Evolutionary conservation across 371 early-diverging fungal species (phyloP), one percentile per base, ranked within the genome.

Genomic region (Mortierella sp.): DNA sequence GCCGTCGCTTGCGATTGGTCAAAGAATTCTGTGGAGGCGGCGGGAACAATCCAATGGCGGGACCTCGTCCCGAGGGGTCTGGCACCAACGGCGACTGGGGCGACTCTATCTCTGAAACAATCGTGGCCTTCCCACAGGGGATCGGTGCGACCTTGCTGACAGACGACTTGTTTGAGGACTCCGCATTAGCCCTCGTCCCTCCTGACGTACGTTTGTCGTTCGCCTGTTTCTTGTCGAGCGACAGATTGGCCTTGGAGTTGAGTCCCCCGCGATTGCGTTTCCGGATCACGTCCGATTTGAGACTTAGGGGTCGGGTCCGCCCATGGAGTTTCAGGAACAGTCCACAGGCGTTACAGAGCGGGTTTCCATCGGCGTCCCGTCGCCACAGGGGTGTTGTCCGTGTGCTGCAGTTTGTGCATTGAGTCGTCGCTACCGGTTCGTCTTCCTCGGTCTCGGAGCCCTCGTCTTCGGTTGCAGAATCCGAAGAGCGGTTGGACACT

Each of bases 321-420:
- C 93, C 92, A 85, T 99, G 99, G 2, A 97, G 88, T 76, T 96
- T 97, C 53, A 92, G 88, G 73, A 92, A 93, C 39, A 92, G 76
- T 7, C 91, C 92, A 77, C 92, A 92, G 5, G 92, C 92, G 75
- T 92, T 92, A 52, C 92, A 92, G 16, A 92, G 80, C 16, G 91
- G 88, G 14, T 85, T 79, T 0, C 94, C 92, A 63, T 92, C 92
- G 11, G 89, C 86, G 79, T 95, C 93, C 44, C 98, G 90, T 31
- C 99, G 91, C 99, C 99, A 99, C 34, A 98, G 91, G 1, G 99
- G 97, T 1, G 99, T 99, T 9, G 89, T 93, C 0, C 92, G 93
- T 9, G 97, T 96, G 13, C 87, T 75, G 87, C 99, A 99, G 89
- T 99, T 98, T 39, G 91, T 90, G 84, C 99, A 99, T 34, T 86